Evolutionary conservation across 2,329 filamentous ascomycete species (phyloP).

Genomic region (Xylariales sp.): DNA sequence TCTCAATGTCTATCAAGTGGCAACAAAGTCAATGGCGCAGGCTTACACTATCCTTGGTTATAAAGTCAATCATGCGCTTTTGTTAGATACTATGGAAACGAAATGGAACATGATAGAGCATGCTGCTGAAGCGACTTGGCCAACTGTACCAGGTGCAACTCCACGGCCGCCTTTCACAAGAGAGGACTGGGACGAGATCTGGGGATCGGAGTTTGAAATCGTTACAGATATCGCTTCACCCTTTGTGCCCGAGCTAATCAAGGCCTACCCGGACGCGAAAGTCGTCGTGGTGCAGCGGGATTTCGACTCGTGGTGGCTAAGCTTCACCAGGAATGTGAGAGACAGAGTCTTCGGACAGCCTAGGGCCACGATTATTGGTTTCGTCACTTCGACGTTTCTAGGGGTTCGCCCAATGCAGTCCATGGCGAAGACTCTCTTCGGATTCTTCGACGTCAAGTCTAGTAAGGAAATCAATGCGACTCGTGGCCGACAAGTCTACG

Average conservation of each 20-base stretch:
- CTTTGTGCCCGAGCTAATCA: conserved; percentile 31
- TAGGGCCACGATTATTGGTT: no score
- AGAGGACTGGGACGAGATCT: conserved; percentile 27
- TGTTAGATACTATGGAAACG: no score
- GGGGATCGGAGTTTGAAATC: conserved; percentile 31
- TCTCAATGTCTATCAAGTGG: conserved; percentile 28
- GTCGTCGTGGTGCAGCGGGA: conserved; percentile 42
- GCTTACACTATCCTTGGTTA: conserved; percentile 39
- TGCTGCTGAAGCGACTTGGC: conserved; percentile 36
- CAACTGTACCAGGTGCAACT: conserved; percentile 15
- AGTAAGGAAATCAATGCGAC: conserved; percentile 17
- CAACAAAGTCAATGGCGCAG: conserved; percentile 37
- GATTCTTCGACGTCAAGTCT: conserved; percentile 29
- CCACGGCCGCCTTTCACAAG: conserved; percentile 14
- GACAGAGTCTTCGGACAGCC: no score
- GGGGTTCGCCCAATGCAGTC: conserved; percentile 27
- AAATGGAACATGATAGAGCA: conserved; percentile 19
- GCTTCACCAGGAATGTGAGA: conserved; percentile 16
- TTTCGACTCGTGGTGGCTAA: conserved; percentile 42
- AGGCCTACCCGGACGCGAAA: conserved; percentile 40
- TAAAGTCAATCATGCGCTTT: conserved; percentile 25
- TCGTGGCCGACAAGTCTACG: conserved; percentile 19
- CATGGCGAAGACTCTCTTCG: conserved; percentile 30
- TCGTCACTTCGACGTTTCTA: conserved; percentile 13
- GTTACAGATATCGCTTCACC: conserved; percentile 28